Conservation (phyloP, 2,329 filamentous ascomycete species). For the Aspergillus aculeatus region DNA sequence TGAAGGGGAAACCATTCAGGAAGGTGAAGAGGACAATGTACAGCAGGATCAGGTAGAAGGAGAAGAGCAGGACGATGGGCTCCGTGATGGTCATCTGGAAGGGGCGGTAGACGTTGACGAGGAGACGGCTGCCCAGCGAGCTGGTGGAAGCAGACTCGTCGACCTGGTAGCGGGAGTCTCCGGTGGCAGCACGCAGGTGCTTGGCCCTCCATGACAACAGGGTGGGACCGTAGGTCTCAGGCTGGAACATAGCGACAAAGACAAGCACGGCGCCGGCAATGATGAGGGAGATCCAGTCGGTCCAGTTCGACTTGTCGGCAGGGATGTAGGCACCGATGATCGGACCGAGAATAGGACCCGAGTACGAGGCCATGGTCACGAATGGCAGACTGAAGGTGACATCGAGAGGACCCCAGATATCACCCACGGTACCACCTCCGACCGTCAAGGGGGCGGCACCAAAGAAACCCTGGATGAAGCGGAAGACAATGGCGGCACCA, state of each 20-base stretch:
- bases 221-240: constrained; percentile 1
- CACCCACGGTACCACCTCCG: constrained; percentile 1
- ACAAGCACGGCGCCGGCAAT: not conserved
- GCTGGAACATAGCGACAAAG: not conserved
- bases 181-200: not conserved
- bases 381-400: not conserved
- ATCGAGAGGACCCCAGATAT: constrained; percentile 2
- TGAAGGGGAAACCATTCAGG: constrained; percentile 2
- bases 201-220: constrained; percentile 1
- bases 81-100: constrained; percentile 3
- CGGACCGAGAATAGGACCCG: not conserved
- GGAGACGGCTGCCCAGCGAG: not conserved
- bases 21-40: constrained; percentile 6
- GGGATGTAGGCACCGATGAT: constrained; percentile 1
- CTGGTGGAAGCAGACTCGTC: constrained; percentile 1
- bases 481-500: not conserved
- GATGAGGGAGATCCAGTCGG: constrained; percentile 1
- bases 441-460: constrained; percentile 1
- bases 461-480: not conserved
- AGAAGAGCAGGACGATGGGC: constrained; percentile 1
- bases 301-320: not conserved
- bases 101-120: constrained; percentile 1
- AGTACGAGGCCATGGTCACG: constrained; percentile 1
- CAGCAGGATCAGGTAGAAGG: constrained; percentile 3
- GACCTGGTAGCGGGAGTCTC: not conserved